phyloP scores from a whole-genome alignment of 2,329 filamentous ascomycete species.

The Cucurbitaria berberidis region DNA sequence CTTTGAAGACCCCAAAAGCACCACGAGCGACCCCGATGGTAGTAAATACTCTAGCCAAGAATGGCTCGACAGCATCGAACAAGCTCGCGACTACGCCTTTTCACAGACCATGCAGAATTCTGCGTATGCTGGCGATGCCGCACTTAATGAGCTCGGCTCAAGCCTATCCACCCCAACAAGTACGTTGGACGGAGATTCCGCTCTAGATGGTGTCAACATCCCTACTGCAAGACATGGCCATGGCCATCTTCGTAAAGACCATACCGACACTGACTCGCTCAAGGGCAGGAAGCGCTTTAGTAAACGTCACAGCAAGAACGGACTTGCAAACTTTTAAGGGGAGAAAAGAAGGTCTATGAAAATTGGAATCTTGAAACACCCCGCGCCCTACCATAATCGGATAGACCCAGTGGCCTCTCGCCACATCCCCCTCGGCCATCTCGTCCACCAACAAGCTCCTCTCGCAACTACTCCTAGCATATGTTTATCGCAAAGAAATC shows the following conservation, averaged over 20 bases:
- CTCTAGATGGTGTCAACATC: slow-evolving; percentile 54
- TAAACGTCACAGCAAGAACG: slow-evolving; percentile 91
- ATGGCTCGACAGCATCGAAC: slow-evolving; percentile 89
- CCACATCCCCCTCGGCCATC: background rate
- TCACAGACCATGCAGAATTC: slow-evolving; percentile 72
- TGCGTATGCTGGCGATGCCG: slow-evolving; percentile 62
- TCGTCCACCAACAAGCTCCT: background rate
- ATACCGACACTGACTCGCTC: slow-evolving; percentile 59
- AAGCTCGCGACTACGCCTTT: slow-evolving; percentile 81
- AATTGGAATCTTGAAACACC: background rate
- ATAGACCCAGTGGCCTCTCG: background rate
- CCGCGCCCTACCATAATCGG: background rate
- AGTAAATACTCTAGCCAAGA: slow-evolving; percentile 78
- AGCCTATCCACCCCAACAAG: slow-evolving; percentile 77
- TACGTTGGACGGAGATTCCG: slow-evolving; percentile 67
- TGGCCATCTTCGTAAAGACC: slow-evolving; percentile 56
- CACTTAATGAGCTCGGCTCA: slow-evolving; percentile 53
- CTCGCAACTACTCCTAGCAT: background rate
- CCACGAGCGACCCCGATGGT: slow-evolving; percentile 66
- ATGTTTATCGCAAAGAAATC: background rate
- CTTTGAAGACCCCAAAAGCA: slow-evolving; percentile 89
- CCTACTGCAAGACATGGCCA: slow-evolving; percentile 60
- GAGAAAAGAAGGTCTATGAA: background rate
- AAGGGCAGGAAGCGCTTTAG: slow-evolving; percentile 76
- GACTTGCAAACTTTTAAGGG: slow-evolving; percentile 82